Evolutionary conservation across 2,329 filamentous ascomycete species (phyloP).

Genomic region (Ophidiomyces ophidiicola): DNA sequence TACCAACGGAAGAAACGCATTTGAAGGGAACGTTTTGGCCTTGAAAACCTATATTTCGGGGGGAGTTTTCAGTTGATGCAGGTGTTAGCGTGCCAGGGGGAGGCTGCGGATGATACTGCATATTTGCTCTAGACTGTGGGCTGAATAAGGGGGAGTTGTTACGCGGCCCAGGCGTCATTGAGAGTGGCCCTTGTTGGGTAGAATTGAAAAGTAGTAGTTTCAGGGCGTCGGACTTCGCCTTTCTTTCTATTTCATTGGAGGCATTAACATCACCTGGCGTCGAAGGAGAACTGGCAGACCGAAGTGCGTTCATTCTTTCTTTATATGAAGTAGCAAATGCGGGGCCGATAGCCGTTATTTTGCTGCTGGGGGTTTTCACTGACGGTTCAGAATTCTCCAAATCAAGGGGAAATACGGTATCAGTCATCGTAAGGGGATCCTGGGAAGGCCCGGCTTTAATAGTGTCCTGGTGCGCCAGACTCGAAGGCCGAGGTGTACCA

Average conservation of each 20-base stretch:
- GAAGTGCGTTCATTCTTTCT: conserved; percentile 35
- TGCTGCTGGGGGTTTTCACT: conserved; percentile 19
- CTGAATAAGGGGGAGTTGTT: conserved; percentile 17
- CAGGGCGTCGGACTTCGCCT: conserved; percentile 34
- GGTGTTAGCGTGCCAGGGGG: conserved; percentile 2
- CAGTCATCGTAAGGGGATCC: conserved; percentile 37
- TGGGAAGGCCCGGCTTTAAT: conserved; percentile 21
- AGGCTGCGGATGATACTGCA: neutral
- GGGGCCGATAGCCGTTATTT: conserved; percentile 45
- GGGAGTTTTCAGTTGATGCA: conserved; percentile 6
- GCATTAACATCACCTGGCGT: conserved; percentile 17
- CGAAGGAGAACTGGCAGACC: conserved; percentile 27
- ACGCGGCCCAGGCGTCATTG: conserved; percentile 21
- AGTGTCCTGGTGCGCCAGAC: conserved; percentile 38
- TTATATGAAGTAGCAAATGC: conserved; percentile 52
- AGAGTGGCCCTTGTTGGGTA: conserved; percentile 27
- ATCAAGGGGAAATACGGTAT: conserved; percentile 55
- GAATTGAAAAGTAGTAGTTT: conserved; percentile 37
- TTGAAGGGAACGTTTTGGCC: conserved; percentile 18
- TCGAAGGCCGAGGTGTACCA: conserved; percentile 36
- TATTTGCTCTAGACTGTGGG: conserved; percentile 6
- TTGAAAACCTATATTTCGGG: no score
- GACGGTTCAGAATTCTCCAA: conserved; percentile 46
- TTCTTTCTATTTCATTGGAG: conserved; percentile 31
- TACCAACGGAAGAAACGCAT: conserved; percentile 18